These are phyloP conservation scores for Maudiozyma humilis DNA, from an alignment of 1,139 yeast species.

Conservation along the genomic window DNA sequence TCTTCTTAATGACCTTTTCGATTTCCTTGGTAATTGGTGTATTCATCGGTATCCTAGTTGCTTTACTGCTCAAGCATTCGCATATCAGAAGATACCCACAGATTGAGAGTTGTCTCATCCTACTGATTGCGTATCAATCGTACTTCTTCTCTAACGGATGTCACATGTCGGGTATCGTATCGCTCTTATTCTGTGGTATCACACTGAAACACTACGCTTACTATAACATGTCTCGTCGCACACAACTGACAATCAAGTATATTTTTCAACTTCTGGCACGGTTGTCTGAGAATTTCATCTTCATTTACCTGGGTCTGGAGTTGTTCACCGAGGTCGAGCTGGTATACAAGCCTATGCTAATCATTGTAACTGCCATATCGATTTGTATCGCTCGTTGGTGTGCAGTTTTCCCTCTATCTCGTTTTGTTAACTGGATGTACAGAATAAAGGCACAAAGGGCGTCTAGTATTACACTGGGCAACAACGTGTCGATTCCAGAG, in stretches of 20 bases:
- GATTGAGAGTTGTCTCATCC: slow-evolving; percentile 87
- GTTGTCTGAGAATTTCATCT: slow-evolving; percentile 90
- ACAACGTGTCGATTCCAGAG: slow-evolving; percentile 52
- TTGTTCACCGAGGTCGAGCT: slow-evolving; percentile 92
- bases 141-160: slow-evolving; percentile 98
- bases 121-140: slow-evolving; percentile 88
- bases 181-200: slow-evolving; percentile 89
- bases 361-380: slow-evolving; percentile 80
- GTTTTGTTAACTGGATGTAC: slow-evolving; percentile 71
- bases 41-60: slow-evolving; percentile 78
- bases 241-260: slow-evolving; percentile 93
- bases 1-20: slow-evolving; percentile 88
- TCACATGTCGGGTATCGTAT: slow-evolving; percentile 98
- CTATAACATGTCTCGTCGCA: slow-evolving; percentile 92
- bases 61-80: slow-evolving; percentile 82
- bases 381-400: slow-evolving; percentile 96
- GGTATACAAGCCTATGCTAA: slow-evolving; percentile 86
- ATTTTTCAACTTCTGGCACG: slow-evolving; percentile 91
- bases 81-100: slow-evolving; percentile 91
- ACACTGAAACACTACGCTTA: slow-evolving; percentile 95
- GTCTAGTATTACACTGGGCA: slow-evolving; percentile 27
- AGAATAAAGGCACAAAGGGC: slow-evolving; percentile 41
- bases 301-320: slow-evolving; percentile 88
- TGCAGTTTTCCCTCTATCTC: slow-evolving; percentile 90
- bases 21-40: slow-evolving; percentile 89